phyloP scores from a whole-genome alignment of 352 stramenopile genomes.

The Blastocystis sp. region DNA sequence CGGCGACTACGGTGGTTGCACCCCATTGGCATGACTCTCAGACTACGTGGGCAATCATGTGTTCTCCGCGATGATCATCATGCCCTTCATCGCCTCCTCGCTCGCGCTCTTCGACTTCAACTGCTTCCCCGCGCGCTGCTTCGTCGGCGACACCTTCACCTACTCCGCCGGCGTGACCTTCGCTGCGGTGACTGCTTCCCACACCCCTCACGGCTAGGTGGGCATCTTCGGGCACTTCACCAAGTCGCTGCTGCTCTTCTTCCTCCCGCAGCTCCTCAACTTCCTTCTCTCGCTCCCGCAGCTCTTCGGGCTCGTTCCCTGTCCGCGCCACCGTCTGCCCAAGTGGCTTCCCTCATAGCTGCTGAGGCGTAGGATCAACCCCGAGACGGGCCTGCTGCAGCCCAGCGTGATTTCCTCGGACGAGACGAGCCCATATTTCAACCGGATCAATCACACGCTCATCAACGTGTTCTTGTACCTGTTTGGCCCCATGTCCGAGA shows the following conservation, averaged over 20 bases:
- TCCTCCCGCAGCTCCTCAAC: constrained; percentile 95
- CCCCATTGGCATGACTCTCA: not conserved
- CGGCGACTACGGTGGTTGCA: constrained; percentile 2
- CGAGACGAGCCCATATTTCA: constrained; percentile 73
- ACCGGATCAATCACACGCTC: constrained; percentile 82
- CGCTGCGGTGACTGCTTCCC: constrained; percentile 79
- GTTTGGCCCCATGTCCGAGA: constrained; percentile 81
- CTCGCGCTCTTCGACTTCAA: constrained; percentile 91
- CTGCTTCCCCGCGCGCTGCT: constrained; percentile 92
- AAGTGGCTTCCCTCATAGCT: constrained; percentile 74
- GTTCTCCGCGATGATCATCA: constrained; percentile 91
- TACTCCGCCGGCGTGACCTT: constrained; percentile 99
- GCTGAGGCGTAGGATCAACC: constrained; percentile 10
- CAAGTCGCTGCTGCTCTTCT: constrained; percentile 96
- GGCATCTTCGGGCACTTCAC: constrained; percentile 93
- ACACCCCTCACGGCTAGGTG: constrained; percentile 9
- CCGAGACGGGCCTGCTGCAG: constrained; percentile 3
- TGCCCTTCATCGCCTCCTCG: constrained; percentile 86
- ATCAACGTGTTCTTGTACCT: constrained; percentile 83
- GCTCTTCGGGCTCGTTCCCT: constrained; percentile 93
- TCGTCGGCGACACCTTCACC: constrained; percentile 98
- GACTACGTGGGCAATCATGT: constrained; percentile 79
- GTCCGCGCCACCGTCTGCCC: constrained; percentile 92
- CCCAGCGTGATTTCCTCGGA: constrained; percentile 11
- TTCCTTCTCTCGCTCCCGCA: constrained; percentile 96